Percentiles rank a stretch among this genome's conserved stretches.
phyloP scores from a whole-genome alignment of 179 eudicot species.

The Vitellaria paradoxa region DNA sequence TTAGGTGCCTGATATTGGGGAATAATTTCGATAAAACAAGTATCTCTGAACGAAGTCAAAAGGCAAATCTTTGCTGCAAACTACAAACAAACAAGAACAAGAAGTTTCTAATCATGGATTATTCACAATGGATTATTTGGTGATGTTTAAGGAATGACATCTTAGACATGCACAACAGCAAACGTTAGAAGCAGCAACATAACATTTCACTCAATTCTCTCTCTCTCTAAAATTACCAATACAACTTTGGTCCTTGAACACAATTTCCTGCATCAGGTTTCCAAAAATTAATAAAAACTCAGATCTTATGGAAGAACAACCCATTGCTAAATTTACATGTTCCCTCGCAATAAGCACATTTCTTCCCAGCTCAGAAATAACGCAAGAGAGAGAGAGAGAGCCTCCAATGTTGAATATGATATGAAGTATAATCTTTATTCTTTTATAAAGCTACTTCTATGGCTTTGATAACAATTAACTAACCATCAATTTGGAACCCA shows the following conservation, averaged over 20 bases:
- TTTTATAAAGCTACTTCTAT: neutral
- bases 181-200: neutral
- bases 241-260: neutral
- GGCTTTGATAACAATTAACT: neutral
- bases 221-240: neutral
- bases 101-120: neutral
- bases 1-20: slow-evolving; percentile 63
- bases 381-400: neutral
- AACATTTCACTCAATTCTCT: neutral
- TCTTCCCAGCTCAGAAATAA: neutral
- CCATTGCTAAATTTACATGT: too few relatives aligned
- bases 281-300: too few relatives aligned
- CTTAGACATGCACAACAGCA: neutral
- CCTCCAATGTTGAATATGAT: neutral
- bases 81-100: slow-evolving; percentile 32
- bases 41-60: slow-evolving; percentile 89
- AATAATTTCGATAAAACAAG: slow-evolving; percentile 79
- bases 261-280: too few relatives aligned
- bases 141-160: slow-evolving; percentile 5
- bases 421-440: neutral
- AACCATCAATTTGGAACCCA: neutral
- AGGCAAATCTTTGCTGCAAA: slow-evolving; percentile 94
- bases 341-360: neutral
- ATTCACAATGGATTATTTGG: neutral
- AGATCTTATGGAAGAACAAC: too few relatives aligned